Base-by-base conservation (phyloP, 805 yeast genomes). In the Candida andamanensis region DNA sequence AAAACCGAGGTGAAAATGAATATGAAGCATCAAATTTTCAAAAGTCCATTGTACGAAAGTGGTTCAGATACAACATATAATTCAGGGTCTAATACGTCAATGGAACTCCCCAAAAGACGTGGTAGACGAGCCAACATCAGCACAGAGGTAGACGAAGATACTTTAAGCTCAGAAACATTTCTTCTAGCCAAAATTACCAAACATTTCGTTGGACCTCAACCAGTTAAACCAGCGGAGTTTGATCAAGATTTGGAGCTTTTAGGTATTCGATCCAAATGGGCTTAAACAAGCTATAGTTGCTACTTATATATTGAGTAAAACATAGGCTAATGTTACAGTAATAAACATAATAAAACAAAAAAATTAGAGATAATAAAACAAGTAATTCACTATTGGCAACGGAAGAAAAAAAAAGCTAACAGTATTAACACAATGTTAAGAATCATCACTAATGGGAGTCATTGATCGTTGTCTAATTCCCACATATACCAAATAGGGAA, bases 181-280 rank as follows among this genome's bases (percentile, higher is more conserved):
- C 45, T 65, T 18, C 49, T 64, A 30, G 67, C 69, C 5, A 61
- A 59, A 42, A 64, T 65, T 32, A 57, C 59, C 63, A 65, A 65
- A 42, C 67, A 62, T 32, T 66, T 61, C 32, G 44, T 40, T 11
- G 69, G 69, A 2, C 70, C 70, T 4, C 59, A 54, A 17, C 42
- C 58, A 6, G 63, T 56, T 4, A 54, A 38, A 19, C 40, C 42
- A 3, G 63, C 62, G 11, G 67, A 66, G 36, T 43, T 63, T 22
- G 35, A 40, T 6, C 41, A 49, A 27, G 72, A 66, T 41, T 53
- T 64, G 24, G 59, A 58, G 9, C 39, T 44, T 29, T 56, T 66
- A 49, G 67, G 67, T 3, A 45, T 64, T 19, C 37, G 50, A 12
- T 53, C 61, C 2, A 55, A 45, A 32, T 65, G 69, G 69, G 60